Base-by-base conservation (phyloP, 805 yeast genomes). In the Barnettozyma siamensis region DNA sequence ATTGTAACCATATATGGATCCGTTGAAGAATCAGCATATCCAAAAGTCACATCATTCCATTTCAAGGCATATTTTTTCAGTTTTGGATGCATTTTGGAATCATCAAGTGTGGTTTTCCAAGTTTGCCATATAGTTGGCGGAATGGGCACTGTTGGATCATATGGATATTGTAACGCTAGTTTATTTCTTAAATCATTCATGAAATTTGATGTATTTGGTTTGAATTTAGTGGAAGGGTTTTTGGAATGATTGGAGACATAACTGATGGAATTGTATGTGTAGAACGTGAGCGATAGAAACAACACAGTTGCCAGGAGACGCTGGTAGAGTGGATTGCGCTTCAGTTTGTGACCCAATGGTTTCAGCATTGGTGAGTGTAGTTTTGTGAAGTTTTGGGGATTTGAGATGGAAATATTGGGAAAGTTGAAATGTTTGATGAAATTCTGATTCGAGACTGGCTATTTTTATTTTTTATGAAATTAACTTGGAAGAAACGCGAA, bases 101-200 rank as follows among this genome's bases (percentile, higher is more conserved):
- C 82, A 31, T 69, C 68, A 36, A 73, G 54, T 15, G 76, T 78
- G 36, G 73, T 78, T 63, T 88, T 91, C 96, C 97, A 91, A 1
- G 96, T 80, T 63, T 91, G 98, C 96, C 97, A 91, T 31, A 91
- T 78, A 49, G 76, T 75, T 17, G 80, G 83, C 0, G 96, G 94
- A 43, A 88, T 76, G 24, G 76, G 75, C 26, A 72, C 66, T 5
- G 64, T 44, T 26, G 79, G 66, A 45, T 83, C 82, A 63, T 89
- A 91, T 0, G 96, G 95, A 57, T 77, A 85, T 50, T 82, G 74
- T 57, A 63, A 78, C 16, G 82, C 70, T 46, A 89, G 68, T 57
- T 84, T 87, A 2, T 15, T 12, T 26, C 36, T 31, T 7, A 28
- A 27, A 24, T 28, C 31, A 20, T 19, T 31, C n/a, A 12, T 23